A percentile compares a stretch with the other conserved stretches of the same genome.
phyloP scores from a whole-genome alignment of 2,329 filamentous ascomycete species.

The Cercospora canescens region DNA sequence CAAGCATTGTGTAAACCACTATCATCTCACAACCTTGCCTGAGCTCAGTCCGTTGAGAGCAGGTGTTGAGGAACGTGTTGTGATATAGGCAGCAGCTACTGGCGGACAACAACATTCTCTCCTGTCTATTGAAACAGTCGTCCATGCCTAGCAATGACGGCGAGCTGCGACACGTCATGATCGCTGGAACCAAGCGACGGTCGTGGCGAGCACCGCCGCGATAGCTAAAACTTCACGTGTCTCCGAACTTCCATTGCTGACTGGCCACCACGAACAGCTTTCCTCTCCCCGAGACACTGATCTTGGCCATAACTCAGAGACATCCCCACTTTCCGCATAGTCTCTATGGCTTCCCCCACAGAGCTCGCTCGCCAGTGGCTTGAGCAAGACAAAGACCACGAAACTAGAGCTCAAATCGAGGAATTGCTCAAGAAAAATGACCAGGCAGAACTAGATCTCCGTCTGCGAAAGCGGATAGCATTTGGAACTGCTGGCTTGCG shows the following conservation, averaged over 20 bases:
- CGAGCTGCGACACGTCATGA: conserved; percentile 15
- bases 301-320: not conserved
- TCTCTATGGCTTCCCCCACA: conserved; percentile 11
- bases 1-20: not conserved
- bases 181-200: conserved; percentile 9
- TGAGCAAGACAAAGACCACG: conserved; percentile 56
- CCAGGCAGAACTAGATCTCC: conserved; percentile 51
- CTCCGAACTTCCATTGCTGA: not conserved
- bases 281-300: not conserved
- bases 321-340: not conserved
- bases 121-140: not conserved
- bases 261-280: not conserved
- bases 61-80: not conserved
- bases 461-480: conserved; percentile 57
- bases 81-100: not conserved
- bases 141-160: not conserved
- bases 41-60: not conserved
- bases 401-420: conserved; percentile 56
- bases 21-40: not conserved
- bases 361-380: conserved; percentile 57
- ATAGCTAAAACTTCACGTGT: not conserved
- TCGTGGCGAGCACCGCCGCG: conserved; percentile 5
- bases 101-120: not conserved
- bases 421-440: conserved; percentile 48
- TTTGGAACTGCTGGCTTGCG: conserved; percentile 65